Evolutionary conservation across 2,329 filamentous ascomycete genomes (phyloP).

Genomic region (Colletotrichum ledebouriae): DNA sequence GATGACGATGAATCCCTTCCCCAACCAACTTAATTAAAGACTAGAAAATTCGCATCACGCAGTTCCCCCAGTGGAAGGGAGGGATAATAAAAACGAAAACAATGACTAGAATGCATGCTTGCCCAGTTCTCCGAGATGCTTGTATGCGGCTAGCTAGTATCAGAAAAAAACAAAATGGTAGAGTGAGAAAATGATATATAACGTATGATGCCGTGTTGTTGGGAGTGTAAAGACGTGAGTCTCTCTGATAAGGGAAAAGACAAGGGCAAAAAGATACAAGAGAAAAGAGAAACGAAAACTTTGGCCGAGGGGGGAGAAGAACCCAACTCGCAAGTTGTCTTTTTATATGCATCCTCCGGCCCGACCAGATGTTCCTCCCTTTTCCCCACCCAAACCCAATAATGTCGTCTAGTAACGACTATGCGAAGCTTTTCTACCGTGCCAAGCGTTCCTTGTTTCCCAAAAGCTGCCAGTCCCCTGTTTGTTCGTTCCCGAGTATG

Average conservation of each 20-base stretch:
- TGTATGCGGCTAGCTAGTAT: conserved; percentile 12
- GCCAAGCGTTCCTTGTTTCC: background rate
- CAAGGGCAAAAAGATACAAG: background rate
- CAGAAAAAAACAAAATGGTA: background rate
- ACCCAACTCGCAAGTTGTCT: conserved; percentile 26
- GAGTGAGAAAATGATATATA: background rate
- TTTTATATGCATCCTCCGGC: conserved; percentile 24
- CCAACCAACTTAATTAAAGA: background rate
- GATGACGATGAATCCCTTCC: background rate
- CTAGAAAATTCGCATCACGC: too few relatives aligned
- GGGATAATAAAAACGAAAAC: background rate
- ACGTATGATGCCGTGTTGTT: background rate
- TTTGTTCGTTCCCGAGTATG: background rate
- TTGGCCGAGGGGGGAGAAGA: conserved; percentile 14
- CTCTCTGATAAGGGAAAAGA: background rate
- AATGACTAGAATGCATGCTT: background rate
- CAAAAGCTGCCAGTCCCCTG: conserved; percentile 21
- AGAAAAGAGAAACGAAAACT: background rate
- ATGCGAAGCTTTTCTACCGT: conserved; percentile 8
- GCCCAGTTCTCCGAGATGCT: conserved; percentile 33
- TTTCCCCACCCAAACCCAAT: background rate
- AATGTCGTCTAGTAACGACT: conserved; percentile 41
- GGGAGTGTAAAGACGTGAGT: background rate
- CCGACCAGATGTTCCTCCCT: background rate
- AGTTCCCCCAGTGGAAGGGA: background rate